These are phyloP conservation scores for Hericium erinaceus DNA, from an alignment of 768 basidiomycete genomes.

Conservation along the genomic window DNA sequence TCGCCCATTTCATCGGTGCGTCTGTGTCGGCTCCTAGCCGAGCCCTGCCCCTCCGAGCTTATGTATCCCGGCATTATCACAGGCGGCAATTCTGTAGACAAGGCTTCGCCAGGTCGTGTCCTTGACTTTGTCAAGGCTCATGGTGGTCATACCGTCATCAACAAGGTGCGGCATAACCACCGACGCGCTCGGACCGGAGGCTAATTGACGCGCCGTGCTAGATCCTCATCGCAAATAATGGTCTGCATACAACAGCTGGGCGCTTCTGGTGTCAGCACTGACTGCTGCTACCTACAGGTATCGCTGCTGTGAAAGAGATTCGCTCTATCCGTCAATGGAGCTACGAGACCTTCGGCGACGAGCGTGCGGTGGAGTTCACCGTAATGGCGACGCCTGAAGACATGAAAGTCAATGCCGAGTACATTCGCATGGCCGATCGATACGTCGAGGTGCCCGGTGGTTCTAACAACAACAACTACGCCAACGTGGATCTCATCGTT, in stretches of 20 bases:
- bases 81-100: constrained; percentile 92
- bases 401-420: constrained; percentile 97
- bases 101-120: constrained; percentile 68
- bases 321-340: constrained; percentile 99
- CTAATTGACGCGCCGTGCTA: constrained; percentile 22
- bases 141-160: constrained; percentile 97
- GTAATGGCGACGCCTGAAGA: constrained; percentile 99
- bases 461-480: constrained; percentile 98
- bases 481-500: constrained; percentile 97
- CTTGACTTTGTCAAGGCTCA: constrained; percentile 85
- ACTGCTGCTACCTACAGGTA: constrained; percentile 46
- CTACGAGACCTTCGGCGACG: constrained; percentile 96
- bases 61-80: constrained; percentile 10
- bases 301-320: constrained; percentile 98
- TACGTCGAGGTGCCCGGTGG: constrained; percentile 99
- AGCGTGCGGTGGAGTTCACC: constrained; percentile 94
- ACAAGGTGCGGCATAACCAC: constrained; percentile 55
- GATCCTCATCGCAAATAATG: constrained; percentile 99
- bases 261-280: background rate
- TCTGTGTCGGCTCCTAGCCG: constrained; percentile 11
- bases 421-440: constrained; percentile 99
- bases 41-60: constrained; percentile 6
- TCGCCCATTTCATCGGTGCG: constrained; percentile 56
- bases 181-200: background rate
- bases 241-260: constrained; percentile 28